phyloP scores from a whole-genome alignment of 768 basidiomycete genomes.

The Rubroboletus pulcherrimus region DNA sequence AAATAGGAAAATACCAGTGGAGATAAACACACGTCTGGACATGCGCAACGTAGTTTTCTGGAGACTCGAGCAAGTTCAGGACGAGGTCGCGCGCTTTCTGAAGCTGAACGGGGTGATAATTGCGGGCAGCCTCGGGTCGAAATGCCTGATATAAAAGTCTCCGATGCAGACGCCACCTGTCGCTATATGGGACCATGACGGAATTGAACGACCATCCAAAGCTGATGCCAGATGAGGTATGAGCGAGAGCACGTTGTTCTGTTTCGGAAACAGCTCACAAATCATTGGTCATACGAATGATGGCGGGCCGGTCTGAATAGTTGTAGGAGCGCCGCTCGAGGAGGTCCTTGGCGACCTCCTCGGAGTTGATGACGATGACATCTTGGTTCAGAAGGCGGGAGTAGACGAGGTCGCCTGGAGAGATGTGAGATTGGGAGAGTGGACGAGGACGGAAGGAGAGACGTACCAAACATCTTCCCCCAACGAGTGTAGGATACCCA shows the following conservation, averaged over 20 bases:
- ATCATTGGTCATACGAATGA: conserved; percentile 27
- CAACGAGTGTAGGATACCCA: conserved; percentile 34
- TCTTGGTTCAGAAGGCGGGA: conserved; percentile 34
- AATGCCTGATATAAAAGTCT: conserved; percentile 29
- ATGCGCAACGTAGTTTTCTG: conserved; percentile 16
- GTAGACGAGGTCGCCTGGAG: conserved; percentile 36
- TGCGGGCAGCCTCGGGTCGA: conserved; percentile 16
- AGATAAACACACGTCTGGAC: conserved; percentile 22
- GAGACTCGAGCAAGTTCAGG: conserved; percentile 22
- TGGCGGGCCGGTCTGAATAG: conserved; percentile 42
- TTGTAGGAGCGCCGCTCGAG: conserved; percentile 43
- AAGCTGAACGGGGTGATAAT: conserved; percentile 23
- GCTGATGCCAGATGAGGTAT: conserved; percentile 3
- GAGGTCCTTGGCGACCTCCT: conserved; percentile 38
- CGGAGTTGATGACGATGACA: conserved; percentile 40
- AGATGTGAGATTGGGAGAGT: neutral
- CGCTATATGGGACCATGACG: conserved; percentile 25
- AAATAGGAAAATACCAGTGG: neutral
- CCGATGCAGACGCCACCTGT: conserved; percentile 29
- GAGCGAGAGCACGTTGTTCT: neutral
- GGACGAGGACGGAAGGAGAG: conserved; percentile 9
- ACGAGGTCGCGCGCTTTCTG: conserved; percentile 26
- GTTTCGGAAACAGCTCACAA: conserved; percentile 17
- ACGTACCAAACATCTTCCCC: conserved; percentile 29
- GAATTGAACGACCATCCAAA: conserved; percentile 31